Evolutionary conservation across 2,329 filamentous ascomycete species (phyloP), one percentile per base, ranked within the genome.

Genomic region (Colletotrichum caudatum): DNA sequence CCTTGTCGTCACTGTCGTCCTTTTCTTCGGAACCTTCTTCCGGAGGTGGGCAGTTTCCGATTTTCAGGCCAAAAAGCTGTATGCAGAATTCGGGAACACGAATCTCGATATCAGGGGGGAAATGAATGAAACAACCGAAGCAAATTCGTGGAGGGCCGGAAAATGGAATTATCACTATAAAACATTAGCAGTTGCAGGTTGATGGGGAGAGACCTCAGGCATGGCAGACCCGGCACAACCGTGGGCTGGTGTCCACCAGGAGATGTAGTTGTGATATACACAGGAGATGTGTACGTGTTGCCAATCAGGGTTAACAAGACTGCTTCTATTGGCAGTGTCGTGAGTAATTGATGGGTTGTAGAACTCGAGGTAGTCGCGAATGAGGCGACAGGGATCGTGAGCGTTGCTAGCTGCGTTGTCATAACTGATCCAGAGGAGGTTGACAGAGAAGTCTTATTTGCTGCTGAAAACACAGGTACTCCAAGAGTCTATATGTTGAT

Each of bases 261-360:
- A 23, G 35, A 41, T 23, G 54, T 58, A n/a, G 54, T 58, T 14
- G 54, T 58, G 20, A 39, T 58, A 35, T 37, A 58, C 3, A 58
- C 33, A 2, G 54, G 54, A 5, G 35, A 23, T 14, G 54, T 58
- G 37, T 39, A 39, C 3, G 54, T 41, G 14, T 18, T 8, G n/a
- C 35, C 51, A 20, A 18, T 54, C 8, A 48, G 46, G 2, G 46
- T 48, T 2, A 48, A 5, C 0, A 48, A 5, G 2, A 23, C 20
- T 23, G 46, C 46, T 11, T 48, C 46, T 2, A 12, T 9, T 1
- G 46, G 46, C 1, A 48, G 20, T 9, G 9, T 48, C 3, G 46
- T 48, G 6, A 48, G 46, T 12, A 23, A 3, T 11, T n/a, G 46
- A 4, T 48, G n/a, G 3, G 46, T 48, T 48, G 20, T 23, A 48